Conservation (phyloP, 139 green algal genomes). For the Monoraphidium neglectum region DNA sequence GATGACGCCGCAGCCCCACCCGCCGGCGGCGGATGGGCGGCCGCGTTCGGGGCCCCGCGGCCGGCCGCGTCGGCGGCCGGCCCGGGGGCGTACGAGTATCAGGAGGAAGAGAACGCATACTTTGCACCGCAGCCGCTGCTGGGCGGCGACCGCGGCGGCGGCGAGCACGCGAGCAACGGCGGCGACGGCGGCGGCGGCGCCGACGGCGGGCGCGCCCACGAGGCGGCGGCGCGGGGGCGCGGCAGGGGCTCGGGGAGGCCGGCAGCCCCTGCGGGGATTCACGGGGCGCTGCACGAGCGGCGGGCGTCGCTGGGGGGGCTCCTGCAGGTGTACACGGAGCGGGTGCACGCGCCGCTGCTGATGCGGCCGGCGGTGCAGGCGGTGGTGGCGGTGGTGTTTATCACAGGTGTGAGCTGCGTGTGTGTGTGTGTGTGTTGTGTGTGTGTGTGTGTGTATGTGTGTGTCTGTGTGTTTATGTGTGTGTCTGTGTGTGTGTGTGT, state of each 20-base stretch:
- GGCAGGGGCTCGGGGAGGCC: background rate
- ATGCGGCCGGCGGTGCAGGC: conserved; percentile 45
- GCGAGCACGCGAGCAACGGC: background rate
- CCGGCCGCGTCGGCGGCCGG: too few relatives aligned
- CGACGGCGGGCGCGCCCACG: background rate
- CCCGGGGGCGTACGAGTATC: too few relatives aligned
- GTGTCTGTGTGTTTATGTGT: background rate
- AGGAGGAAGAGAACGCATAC: background rate
- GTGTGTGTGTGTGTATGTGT: background rate
- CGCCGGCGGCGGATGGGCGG: too few relatives aligned
- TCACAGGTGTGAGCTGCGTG: conserved; percentile 39
- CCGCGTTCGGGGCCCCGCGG: too few relatives aligned
- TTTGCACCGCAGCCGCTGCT: background rate
- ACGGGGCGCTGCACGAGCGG: background rate
- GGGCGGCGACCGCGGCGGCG: background rate
- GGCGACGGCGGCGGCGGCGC: background rate
- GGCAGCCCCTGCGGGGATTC: background rate
- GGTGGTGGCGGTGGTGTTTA: conserved; percentile 52
- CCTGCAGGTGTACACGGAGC: conserved; percentile 63
- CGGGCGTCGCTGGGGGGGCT: background rate
- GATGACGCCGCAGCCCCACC: background rate
- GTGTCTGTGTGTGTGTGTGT: background rate
- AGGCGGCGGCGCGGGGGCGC: background rate
- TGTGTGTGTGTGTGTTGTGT: too few relatives aligned
- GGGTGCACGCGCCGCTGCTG: conserved; percentile 63